phyloP scores from a whole-genome alignment of 495 filamentous ascomycete genomes.

The Diplogelasinospora grovesii region DNA sequence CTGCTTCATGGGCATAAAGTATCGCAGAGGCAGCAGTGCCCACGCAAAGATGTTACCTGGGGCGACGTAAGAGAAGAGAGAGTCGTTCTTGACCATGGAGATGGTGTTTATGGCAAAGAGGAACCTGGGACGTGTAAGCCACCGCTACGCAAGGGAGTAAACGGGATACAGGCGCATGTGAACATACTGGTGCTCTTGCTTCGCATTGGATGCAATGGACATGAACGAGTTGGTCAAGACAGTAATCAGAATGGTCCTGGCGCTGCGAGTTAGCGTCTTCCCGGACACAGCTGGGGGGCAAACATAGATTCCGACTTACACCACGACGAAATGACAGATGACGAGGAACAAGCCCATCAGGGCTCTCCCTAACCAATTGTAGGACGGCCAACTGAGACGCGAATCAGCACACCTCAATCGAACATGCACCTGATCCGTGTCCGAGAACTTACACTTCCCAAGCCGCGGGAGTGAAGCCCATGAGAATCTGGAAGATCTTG shows the following conservation, averaged over 20 bases:
- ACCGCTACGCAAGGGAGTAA: not conserved
- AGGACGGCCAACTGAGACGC: slow-evolving; percentile 60
- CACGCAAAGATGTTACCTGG: slow-evolving; percentile 86
- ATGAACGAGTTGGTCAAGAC: slow-evolving; percentile 92
- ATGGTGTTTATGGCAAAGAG: slow-evolving; percentile 91
- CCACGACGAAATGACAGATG: slow-evolving; percentile 90
- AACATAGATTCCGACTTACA: slow-evolving; percentile 34
- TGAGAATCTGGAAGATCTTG: slow-evolving; percentile 83
- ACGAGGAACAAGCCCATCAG: slow-evolving; percentile 78
- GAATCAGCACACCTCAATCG: slow-evolving; percentile 26
- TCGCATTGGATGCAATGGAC: slow-evolving; percentile 84
- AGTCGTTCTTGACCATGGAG: slow-evolving; percentile 93
- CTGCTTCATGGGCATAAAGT: slow-evolving; percentile 65
- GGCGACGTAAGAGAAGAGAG: slow-evolving; percentile 84
- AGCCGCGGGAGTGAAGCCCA: slow-evolving; percentile 62
- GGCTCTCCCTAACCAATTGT: slow-evolving; percentile 66
- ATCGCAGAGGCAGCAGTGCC: slow-evolving; percentile 74
- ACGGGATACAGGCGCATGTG: not conserved
- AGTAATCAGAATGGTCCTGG: slow-evolving; percentile 76
- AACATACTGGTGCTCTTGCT: slow-evolving; percentile 77
- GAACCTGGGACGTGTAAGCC: slow-evolving; percentile 45
- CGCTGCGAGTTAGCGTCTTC: slow-evolving; percentile 1
- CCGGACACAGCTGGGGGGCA: too few relatives aligned
- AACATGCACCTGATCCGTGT: not conserved
- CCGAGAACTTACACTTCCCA: slow-evolving; percentile 42